Evolutionary conservation across 352 stramenopile species (phyloP).

Genomic region (Globisporangium okanoganense): DNA sequence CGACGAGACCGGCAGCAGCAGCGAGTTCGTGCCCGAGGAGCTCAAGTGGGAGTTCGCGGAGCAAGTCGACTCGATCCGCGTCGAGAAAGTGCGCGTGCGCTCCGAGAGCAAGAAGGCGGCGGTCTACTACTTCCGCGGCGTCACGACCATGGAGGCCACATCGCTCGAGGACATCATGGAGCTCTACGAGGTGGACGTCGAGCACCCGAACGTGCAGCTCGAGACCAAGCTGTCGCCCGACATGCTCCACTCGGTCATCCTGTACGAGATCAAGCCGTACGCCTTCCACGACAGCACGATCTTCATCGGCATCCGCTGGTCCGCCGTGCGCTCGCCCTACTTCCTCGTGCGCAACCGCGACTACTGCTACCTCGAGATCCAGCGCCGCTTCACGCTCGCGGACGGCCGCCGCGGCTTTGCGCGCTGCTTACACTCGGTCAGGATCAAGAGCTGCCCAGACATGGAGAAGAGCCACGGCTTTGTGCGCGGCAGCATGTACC

Average conservation of each 20-base stretch:
- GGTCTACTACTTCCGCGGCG: conserved; percentile 68
- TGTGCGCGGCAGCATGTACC: conserved; percentile 79
- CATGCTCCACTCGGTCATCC: conserved; percentile 71
- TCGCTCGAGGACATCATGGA: conserved; percentile 68
- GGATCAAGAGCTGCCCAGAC: conserved; percentile 80
- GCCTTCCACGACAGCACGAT: conserved; percentile 38
- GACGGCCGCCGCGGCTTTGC: conserved; percentile 62
- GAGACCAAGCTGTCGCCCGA: conserved; percentile 72
- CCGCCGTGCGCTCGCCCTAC: conserved; percentile 63
- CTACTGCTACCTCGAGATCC: conserved; percentile 77
- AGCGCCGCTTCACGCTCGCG: conserved; percentile 54
- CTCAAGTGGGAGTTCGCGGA: conserved; percentile 76
- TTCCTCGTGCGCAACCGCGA: conserved; percentile 72
- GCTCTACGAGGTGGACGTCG: conserved; percentile 69
- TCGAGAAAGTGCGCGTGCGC: conserved; percentile 77
- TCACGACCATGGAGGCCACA: conserved; percentile 57
- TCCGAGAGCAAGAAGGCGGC: conserved; percentile 43
- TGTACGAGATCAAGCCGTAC: conserved; percentile 76
- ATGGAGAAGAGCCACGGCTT: conserved; percentile 80
- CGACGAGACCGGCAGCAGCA: conserved; percentile 16
- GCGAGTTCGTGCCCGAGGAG: conserved; percentile 21
- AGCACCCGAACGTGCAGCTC: conserved; percentile 68
- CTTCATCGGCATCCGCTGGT: conserved; percentile 80
- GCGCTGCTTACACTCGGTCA: conserved; percentile 79
- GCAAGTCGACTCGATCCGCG: conserved; percentile 59